A percentile compares a stretch with the other conserved stretches of the same genome.
Evolutionary conservation across 2,329 filamentous ascomycete genomes (phyloP).

Genomic region (Ilyonectria mors-panacis): DNA sequence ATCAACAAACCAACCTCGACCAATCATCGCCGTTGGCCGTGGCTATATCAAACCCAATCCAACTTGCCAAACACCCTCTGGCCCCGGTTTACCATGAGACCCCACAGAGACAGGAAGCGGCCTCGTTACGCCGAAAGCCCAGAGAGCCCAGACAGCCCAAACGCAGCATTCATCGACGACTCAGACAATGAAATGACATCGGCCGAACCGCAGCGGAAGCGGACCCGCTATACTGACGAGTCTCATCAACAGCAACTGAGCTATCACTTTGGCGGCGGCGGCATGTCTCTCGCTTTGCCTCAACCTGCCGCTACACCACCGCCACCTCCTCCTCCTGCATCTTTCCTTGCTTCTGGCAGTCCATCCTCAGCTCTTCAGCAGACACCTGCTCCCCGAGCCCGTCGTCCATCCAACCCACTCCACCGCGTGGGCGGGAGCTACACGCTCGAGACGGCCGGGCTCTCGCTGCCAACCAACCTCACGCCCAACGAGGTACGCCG

Average conservation of each 20-base stretch:
- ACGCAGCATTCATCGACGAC: not conserved
- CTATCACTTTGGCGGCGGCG: not conserved
- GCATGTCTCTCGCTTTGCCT: not conserved
- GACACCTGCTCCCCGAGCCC: not conserved
- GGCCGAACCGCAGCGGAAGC: not conserved
- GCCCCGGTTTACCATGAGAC: not conserved
- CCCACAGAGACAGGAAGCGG: not conserved
- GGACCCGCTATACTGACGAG: not conserved
- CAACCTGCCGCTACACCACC: not conserved
- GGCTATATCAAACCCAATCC: constrained; percentile 2
- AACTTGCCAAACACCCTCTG: not conserved
- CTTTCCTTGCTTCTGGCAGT: not conserved
- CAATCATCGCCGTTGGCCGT: not conserved
- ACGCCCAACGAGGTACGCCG: constrained; percentile 33
- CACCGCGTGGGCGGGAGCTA: not conserved
- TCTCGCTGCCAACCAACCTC: constrained; percentile 41
- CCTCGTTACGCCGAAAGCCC: constrained; percentile 7
- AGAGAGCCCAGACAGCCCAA: not conserved
- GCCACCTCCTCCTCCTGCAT: not conserved
- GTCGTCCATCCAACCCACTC: not conserved
- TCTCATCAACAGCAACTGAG: not conserved
- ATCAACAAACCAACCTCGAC: not conserved
- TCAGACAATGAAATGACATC: not conserved
- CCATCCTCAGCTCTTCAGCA: not conserved
- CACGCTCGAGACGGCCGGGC: constrained; percentile 28